phyloP scores from a whole-genome alignment of 2,329 filamentous ascomycete genomes.

The Aspergillus latus region DNA sequence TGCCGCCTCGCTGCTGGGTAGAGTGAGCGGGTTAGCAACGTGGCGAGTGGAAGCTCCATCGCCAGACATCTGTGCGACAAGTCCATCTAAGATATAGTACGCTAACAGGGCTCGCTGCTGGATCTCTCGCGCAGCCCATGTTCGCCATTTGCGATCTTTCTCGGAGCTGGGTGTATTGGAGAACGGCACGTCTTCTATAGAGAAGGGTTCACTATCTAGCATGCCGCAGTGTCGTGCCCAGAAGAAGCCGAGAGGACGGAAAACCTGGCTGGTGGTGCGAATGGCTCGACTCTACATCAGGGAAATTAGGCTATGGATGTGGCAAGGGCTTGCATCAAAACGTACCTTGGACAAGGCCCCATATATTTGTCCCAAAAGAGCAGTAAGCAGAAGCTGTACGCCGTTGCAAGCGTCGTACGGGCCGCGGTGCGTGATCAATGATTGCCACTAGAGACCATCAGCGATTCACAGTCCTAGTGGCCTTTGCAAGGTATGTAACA shows the following conservation, averaged over 20 bases:
- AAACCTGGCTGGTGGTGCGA: slow-evolving; percentile 20
- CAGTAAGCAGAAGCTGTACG: slow-evolving; percentile 46
- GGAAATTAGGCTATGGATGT: neutral
- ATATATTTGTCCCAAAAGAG: slow-evolving; percentile 46
- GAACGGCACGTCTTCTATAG: slow-evolving; percentile 1
- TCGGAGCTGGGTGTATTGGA: neutral
- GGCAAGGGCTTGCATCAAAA: neutral
- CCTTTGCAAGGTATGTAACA: neutral
- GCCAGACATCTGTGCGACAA: slow-evolving; percentile 24
- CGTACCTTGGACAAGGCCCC: slow-evolving; percentile 42
- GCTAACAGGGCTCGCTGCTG: slow-evolving; percentile 22
- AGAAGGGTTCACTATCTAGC: slow-evolving; percentile 10
- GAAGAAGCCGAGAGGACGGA: slow-evolving; percentile 24
- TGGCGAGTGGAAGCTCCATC: slow-evolving; percentile 22
- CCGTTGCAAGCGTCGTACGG: slow-evolving; percentile 46
- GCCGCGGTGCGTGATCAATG: slow-evolving; percentile 44
- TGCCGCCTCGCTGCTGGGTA: slow-evolving; percentile 18
- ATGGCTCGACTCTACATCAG: slow-evolving; percentile 13
- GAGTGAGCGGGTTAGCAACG: slow-evolving; percentile 20
- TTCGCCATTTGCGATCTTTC: slow-evolving; percentile 15
- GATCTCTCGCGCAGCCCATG: slow-evolving; percentile 20
- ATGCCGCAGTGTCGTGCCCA: slow-evolving; percentile 24
- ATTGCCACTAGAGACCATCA: slow-evolving; percentile 39
- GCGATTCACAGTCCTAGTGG: neutral
- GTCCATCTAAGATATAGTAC: slow-evolving; percentile 23